These are phyloP conservation scores for Hypoxylon cercidicola DNA, from an alignment of 495 filamentous ascomycete species.

Conservation along the genomic window DNA sequence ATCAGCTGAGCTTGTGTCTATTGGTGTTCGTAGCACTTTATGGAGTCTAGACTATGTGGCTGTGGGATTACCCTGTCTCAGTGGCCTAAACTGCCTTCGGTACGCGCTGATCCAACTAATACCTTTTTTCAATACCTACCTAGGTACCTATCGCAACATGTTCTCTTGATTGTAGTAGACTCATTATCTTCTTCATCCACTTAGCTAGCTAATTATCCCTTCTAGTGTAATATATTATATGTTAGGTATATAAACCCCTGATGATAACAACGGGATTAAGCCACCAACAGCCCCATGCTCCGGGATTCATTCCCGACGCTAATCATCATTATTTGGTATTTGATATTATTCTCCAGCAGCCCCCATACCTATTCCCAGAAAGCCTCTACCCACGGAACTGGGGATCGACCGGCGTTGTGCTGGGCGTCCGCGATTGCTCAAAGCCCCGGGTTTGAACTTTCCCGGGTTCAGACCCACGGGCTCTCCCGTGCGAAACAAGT, in stretches of 20 bases:
- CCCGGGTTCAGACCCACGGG: slow-evolving; percentile 30
- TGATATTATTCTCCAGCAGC: slow-evolving; percentile 25
- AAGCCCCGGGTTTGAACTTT: slow-evolving; percentile 32
- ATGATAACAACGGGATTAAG: slow-evolving; percentile 30
- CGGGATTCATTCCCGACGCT: slow-evolving; percentile 25
- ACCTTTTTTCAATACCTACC: background rate
- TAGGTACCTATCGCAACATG: too few relatives aligned
- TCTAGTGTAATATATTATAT: slow-evolving; percentile 5
- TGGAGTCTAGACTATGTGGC: background rate
- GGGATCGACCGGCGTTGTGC: slow-evolving; percentile 24
- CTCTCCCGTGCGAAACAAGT: slow-evolving; percentile 31
- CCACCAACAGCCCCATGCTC: slow-evolving; percentile 28
- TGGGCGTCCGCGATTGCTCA: slow-evolving; percentile 17
- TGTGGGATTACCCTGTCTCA: background rate
- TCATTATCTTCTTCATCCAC: background rate
- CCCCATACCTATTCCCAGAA: slow-evolving; percentile 29
- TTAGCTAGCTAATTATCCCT: background rate
- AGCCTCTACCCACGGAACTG: slow-evolving; percentile 35
- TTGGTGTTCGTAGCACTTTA: background rate
- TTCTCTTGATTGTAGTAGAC: slow-evolving; percentile 1
- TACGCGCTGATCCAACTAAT: background rate
- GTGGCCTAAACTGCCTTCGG: background rate
- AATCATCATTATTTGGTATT: slow-evolving; percentile 25
- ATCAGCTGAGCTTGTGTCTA: background rate
- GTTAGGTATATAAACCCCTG: slow-evolving; percentile 16